Percentiles rank a stretch among this genome's conserved stretches.
Evolutionary conservation across 108 stramenopile species (phyloP).

Genomic region (Skeletonema menzelii): DNA sequence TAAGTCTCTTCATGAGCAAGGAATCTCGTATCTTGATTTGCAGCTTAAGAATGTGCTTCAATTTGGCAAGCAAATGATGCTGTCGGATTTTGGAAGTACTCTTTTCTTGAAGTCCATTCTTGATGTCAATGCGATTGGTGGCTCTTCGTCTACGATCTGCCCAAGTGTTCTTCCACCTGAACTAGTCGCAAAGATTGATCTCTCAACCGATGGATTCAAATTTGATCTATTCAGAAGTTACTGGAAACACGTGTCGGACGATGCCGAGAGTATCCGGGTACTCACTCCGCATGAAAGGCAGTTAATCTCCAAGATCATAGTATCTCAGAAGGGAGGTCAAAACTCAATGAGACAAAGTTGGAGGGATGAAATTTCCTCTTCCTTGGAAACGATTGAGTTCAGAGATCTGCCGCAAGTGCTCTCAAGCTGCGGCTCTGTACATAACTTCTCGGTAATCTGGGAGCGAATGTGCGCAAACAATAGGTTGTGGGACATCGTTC

Average conservation of each 20-base stretch:
- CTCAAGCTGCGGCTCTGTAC: slow-evolving; percentile 8
- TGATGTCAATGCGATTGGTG: slow-evolving; percentile 37
- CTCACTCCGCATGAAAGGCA: slow-evolving; percentile 39
- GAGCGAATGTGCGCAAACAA: slow-evolving; percentile 21
- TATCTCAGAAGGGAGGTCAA: slow-evolving; percentile 42
- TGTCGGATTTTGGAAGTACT: slow-evolving; percentile 51
- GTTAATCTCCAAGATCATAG: slow-evolving; percentile 44
- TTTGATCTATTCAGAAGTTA: slow-evolving; percentile 20
- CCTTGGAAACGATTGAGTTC: slow-evolving; percentile 33
- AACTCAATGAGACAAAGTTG: slow-evolving; percentile 47
- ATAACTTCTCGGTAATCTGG: slow-evolving; percentile 24
- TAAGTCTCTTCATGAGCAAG: slow-evolving; percentile 58
- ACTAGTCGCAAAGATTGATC: slow-evolving; percentile 29
- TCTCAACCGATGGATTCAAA: neutral
- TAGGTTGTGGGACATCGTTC: slow-evolving; percentile 44
- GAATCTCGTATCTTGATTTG: slow-evolving; percentile 27
- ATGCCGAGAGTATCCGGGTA: slow-evolving; percentile 25
- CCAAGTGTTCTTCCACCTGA: slow-evolving; percentile 45
- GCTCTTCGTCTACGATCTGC: slow-evolving; percentile 58
- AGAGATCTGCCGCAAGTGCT: slow-evolving; percentile 44
- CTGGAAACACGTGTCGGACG: slow-evolving; percentile 25
- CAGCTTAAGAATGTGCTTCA: slow-evolving; percentile 29
- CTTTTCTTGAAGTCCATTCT: slow-evolving; percentile 50
- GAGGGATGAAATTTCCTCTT: slow-evolving; percentile 38
- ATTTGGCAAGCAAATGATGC: slow-evolving; percentile 8